These are phyloP conservation scores for Mycosphaerelloides madeirae DNA, from an alignment of 2,329 filamentous ascomycete genomes.

Conservation along the genomic window DNA sequence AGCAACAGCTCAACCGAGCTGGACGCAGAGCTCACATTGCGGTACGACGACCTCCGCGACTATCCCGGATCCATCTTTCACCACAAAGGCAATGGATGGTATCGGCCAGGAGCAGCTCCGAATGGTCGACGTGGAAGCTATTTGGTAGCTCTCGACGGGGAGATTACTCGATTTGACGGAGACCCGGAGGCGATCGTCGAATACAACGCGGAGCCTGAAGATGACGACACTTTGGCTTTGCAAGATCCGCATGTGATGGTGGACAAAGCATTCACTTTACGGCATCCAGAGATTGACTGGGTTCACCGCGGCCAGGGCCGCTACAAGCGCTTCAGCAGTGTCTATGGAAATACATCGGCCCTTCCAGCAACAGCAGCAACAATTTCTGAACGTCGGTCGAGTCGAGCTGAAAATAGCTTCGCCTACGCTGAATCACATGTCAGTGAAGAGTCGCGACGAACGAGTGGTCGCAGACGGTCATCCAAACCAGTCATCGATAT, in stretches of 20 bases:
- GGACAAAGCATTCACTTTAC: slow-evolving; percentile 13
- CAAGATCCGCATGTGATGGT: slow-evolving; percentile 1
- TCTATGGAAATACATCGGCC: slow-evolving; percentile 2
- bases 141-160: slow-evolving; percentile 11
- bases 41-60: slow-evolving; percentile 19
- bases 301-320: slow-evolving; percentile 21
- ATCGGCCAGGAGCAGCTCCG: slow-evolving; percentile 26
- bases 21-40: slow-evolving; percentile 11
- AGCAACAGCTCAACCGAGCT: slow-evolving; percentile 6
- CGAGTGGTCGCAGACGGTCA: slow-evolving; percentile 11
- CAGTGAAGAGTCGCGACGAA: slow-evolving; percentile 16
- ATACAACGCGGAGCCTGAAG: not conserved
- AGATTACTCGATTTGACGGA: slow-evolving; percentile 2
- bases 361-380: slow-evolving; percentile 6
- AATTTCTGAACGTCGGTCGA: slow-evolving; percentile 19
- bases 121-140: slow-evolving; percentile 19
- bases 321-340: slow-evolving; percentile 16
- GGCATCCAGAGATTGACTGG: slow-evolving; percentile 19
- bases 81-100: slow-evolving; percentile 31
- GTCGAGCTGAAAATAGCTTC: slow-evolving; percentile 15
- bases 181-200: not conserved
- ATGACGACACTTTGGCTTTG: not conserved
- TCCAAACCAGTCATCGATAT: slow-evolving; percentile 9
- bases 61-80: slow-evolving; percentile 24
- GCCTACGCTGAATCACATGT: slow-evolving; percentile 11